Evolutionary conservation across 495 filamentous ascomycete species (phyloP).

Genomic region (Penicillium paradoxum): DNA sequence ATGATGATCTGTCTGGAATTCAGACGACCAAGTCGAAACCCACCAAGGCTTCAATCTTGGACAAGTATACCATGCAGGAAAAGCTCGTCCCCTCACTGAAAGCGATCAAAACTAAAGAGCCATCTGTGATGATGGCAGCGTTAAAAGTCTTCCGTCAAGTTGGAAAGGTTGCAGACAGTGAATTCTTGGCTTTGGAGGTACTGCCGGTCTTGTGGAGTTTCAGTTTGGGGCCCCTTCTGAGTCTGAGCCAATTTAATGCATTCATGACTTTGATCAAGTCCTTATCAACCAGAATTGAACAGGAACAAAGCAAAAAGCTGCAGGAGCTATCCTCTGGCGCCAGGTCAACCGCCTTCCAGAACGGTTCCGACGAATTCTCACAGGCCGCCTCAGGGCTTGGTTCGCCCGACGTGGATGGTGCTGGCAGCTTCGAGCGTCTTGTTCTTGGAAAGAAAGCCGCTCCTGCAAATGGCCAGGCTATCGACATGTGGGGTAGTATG

Average conservation of each 20-base stretch:
- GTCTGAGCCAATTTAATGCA: constrained; percentile 77
- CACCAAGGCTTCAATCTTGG: constrained; percentile 68
- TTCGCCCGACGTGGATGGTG: constrained; percentile 32
- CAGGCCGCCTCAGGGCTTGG: constrained; percentile 17
- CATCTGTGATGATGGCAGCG: constrained; percentile 94
- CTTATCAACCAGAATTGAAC: constrained; percentile 74
- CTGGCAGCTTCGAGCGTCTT: constrained; percentile 77
- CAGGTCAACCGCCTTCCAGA: constrained; percentile 36
- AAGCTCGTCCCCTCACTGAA: constrained; percentile 88
- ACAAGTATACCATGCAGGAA: constrained; percentile 97
- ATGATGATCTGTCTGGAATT: constrained; percentile 70
- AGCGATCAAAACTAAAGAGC: constrained; percentile 95
- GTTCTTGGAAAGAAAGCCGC: constrained; percentile 61
- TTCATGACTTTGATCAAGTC: constrained; percentile 85
- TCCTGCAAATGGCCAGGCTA: constrained; percentile 27
- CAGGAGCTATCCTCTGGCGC: constrained; percentile 65
- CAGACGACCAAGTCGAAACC: constrained; percentile 47
- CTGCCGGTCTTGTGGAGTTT: constrained; percentile 88
- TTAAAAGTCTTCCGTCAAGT: constrained; percentile 78
- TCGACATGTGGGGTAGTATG: constrained; percentile 32
- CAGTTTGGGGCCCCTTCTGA: constrained; percentile 81
- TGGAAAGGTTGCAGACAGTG: constrained; percentile 74
- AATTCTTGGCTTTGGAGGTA: constrained; percentile 91
- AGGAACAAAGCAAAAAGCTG: constrained; percentile 81
- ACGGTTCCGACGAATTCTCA: constrained; percentile 26